Conservation (phyloP, 192 early-diverging fungal species). For the Coemansia sp. region DNA sequence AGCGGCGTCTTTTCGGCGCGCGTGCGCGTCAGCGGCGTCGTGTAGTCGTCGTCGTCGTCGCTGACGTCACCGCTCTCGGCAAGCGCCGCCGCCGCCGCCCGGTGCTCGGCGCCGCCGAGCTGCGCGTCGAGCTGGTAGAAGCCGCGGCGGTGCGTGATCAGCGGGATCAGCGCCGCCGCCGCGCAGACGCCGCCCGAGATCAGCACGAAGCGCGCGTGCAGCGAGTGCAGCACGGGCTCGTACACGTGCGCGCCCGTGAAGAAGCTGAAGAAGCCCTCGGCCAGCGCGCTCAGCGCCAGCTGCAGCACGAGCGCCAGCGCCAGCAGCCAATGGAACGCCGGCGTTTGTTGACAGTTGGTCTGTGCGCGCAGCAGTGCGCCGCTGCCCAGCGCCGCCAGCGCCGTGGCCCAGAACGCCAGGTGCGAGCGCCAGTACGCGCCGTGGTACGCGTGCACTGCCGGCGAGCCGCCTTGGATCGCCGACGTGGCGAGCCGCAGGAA, state of each 20-base stretch:
- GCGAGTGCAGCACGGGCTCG: conserved; percentile 8
- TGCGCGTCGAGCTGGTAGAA: conserved; percentile 28
- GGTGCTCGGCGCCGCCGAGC: not conserved
- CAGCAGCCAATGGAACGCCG: not conserved
- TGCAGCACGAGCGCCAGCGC: conserved; percentile 2
- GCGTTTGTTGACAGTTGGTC: too few species aligned
- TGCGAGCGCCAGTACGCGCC: not conserved
- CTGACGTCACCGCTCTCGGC: not conserved
- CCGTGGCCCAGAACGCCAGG: not conserved
- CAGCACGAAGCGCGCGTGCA: conserved; percentile 32
- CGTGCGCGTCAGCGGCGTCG: conserved; percentile 36
- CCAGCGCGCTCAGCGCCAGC: conserved; percentile 7
- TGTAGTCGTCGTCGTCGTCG: conserved; percentile 15
- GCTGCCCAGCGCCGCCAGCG: not conserved
- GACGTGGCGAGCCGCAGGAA: not conserved
- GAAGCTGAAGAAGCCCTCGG: conserved; percentile 24
- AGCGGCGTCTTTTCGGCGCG: conserved; percentile 26
- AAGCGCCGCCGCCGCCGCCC: not conserved
- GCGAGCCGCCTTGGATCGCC: not conserved
- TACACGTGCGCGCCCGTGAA: conserved; percentile 8
- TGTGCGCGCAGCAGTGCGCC: too few species aligned
- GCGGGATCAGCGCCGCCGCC: conserved; percentile 11
- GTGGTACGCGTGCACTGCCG: not conserved
- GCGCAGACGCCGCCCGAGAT: not conserved
- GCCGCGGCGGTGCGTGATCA: conserved; percentile 26